Percentiles rank a stretch among this genome's conserved stretches.
phyloP scores from a whole-genome alignment of 148 eudicot species.

The Suaeda aralocaspica region DNA sequence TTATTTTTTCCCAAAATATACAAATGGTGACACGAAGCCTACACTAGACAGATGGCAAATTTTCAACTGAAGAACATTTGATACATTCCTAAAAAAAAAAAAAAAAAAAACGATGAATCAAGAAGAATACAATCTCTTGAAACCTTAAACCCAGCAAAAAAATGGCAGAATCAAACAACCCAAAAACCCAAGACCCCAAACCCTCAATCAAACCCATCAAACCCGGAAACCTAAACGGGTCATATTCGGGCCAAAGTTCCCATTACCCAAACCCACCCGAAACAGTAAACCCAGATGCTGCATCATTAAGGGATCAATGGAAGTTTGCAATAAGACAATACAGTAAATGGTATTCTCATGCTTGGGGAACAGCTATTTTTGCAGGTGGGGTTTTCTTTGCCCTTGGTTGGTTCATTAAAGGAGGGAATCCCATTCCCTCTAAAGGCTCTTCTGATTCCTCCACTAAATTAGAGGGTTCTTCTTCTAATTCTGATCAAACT shows the following conservation, averaged over 20 bases:
- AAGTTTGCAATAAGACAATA: conserved; percentile 74
- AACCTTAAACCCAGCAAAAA: background rate
- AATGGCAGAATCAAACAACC: conserved; percentile 33
- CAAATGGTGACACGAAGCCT: too few relatives aligned
- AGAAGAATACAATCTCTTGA: background rate
- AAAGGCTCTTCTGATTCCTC: conserved; percentile 13
- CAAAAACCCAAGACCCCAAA: conserved; percentile 27
- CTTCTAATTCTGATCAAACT: background rate
- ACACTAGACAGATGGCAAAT: too few relatives aligned
- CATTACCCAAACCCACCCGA: conserved; percentile 66
- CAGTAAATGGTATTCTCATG: conserved; percentile 90
- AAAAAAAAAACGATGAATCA: background rate
- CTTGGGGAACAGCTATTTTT: conserved; percentile 96
- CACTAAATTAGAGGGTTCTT: conserved; percentile 3
- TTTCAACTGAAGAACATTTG: too few relatives aligned
- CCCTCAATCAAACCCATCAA: conserved; percentile 9
- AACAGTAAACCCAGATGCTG: conserved; percentile 36
- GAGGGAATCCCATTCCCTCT: conserved; percentile 77
- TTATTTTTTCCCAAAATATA: too few relatives aligned
- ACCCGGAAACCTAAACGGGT: background rate
- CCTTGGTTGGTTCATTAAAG: conserved; percentile 89
- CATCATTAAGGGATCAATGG: conserved; percentile 83
- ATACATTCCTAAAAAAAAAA: too few relatives aligned
- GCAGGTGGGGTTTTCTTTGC: conserved; percentile 92
- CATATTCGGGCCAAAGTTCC: conserved; percentile 28